A percentile compares a stretch with the other conserved stretches of the same genome.
Conservation (phyloP, 2,329 filamentous ascomycete species). For the Pseudofabraea citricarpa region DNA sequence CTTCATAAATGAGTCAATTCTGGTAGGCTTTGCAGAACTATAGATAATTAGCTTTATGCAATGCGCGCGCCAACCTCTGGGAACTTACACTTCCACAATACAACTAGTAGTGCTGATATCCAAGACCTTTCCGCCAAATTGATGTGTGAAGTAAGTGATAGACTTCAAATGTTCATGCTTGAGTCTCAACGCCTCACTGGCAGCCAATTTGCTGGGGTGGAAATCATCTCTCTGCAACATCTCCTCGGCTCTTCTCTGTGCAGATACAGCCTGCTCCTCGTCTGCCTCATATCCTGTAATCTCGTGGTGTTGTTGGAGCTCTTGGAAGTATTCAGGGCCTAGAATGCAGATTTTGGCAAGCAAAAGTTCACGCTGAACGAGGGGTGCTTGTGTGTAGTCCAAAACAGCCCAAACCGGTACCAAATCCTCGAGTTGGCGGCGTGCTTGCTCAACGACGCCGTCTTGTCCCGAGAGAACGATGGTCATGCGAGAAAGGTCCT, state of each 20-base stretch:
- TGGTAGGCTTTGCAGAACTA: constrained; percentile 77
- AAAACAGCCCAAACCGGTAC: constrained; percentile 98
- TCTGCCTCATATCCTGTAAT: constrained; percentile 52
- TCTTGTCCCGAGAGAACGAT: constrained; percentile 96
- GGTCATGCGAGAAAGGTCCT: constrained; percentile 96
- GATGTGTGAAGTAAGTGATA: constrained; percentile 94
- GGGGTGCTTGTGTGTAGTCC: constrained; percentile 87
- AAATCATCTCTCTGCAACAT: constrained; percentile 52
- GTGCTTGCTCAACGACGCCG: constrained; percentile 93
- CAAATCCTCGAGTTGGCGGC: constrained; percentile 90
- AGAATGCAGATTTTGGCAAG: constrained; percentile 96
- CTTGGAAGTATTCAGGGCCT: constrained; percentile 96
- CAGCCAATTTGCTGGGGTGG: constrained; percentile 81
- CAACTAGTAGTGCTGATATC: constrained; percentile 99
- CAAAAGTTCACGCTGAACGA: constrained; percentile 92
- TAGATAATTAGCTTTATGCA: constrained; percentile 10
- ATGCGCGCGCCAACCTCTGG: background rate
- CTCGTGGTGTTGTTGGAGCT: constrained; percentile 93
- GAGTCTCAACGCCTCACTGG: constrained; percentile 85
- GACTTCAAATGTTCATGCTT: constrained; percentile 97
- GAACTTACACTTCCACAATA: constrained; percentile 88
- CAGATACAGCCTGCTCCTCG: constrained; percentile 34
- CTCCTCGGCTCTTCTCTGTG: constrained; percentile 24
- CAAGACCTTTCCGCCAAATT: constrained; percentile 95
- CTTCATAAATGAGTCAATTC: constrained; percentile 98